Conservation (phyloP, 768 basidiomycete genomes). For the Kwoniella dejecticola region DNA sequence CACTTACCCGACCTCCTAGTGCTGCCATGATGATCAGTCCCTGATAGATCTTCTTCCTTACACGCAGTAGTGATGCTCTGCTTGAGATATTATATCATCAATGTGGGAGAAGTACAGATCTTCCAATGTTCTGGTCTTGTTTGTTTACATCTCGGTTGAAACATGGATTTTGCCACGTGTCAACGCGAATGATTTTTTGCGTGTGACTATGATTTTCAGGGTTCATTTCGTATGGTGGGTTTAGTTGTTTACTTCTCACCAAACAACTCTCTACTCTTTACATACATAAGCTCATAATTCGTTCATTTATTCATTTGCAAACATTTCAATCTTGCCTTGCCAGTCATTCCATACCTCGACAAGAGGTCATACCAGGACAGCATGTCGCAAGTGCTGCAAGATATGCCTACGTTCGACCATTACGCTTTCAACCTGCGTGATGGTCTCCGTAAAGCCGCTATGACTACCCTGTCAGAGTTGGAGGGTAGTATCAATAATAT, state of each 20-base stretch:
- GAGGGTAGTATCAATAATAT: conserved; percentile 41
- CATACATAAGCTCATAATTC: too few relatives aligned
- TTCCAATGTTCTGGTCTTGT: conserved; percentile 2
- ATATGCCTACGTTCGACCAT: conserved; percentile 22
- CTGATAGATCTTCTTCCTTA: too few relatives aligned
- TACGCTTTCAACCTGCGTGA: conserved; percentile 43
- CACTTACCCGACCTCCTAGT: conserved; percentile 34
- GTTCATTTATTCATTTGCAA: too few relatives aligned
- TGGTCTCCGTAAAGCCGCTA: conserved; percentile 35
- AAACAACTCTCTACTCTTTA: too few relatives aligned
- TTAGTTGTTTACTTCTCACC: conserved; percentile 20
- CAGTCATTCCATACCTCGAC: not conserved
- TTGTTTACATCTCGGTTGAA: conserved; percentile 1
- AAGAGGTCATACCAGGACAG: not conserved
- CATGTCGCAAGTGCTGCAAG: conserved; percentile 2
- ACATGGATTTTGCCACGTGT: conserved; percentile 6
- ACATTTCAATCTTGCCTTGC: too few relatives aligned
- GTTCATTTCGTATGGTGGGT: not conserved
- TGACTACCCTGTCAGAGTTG: conserved; percentile 32
- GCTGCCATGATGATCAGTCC: conserved; percentile 27
- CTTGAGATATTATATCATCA: not conserved
- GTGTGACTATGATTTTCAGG: conserved; percentile 2
- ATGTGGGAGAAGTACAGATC: not conserved
- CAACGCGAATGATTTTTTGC: conserved; percentile 9
- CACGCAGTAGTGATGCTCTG: not conserved